A percentile compares a stretch with the other conserved stretches of the same genome.
phyloP scores from a whole-genome alignment of 352 stramenopile species.

The Pythium angustatum region DNA sequence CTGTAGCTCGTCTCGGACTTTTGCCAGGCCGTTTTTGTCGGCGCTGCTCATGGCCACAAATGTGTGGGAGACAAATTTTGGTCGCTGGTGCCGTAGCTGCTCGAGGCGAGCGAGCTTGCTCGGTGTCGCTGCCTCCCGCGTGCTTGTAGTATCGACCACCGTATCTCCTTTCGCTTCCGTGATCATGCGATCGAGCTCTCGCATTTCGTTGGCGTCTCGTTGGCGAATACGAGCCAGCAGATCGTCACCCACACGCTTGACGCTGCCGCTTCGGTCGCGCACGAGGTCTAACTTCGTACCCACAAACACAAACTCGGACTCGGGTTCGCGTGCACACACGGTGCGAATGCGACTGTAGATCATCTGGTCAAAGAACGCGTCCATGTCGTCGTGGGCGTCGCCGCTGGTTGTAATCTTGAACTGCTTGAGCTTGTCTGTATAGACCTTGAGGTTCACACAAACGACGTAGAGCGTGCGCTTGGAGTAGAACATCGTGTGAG shows the following conservation, averaged over 20 bases:
- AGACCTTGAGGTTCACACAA: slow-evolving; percentile 2
- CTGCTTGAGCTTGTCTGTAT: background rate
- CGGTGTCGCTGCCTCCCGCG: background rate
- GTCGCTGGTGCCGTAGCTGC: background rate
- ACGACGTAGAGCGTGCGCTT: background rate
- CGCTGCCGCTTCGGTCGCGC: background rate
- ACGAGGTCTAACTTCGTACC: slow-evolving; percentile 3
- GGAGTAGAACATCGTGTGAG: background rate
- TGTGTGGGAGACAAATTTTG: background rate
- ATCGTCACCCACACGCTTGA: background rate
- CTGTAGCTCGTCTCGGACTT: background rate
- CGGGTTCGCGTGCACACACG: background rate
- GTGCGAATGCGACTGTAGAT: background rate
- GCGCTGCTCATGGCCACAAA: slow-evolving; percentile 13
- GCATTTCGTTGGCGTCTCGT: background rate
- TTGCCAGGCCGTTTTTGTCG: background rate
- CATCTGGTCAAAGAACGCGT: slow-evolving; percentile 1
- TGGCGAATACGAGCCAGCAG: background rate
- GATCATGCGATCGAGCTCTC: background rate
- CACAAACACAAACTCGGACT: slow-evolving; percentile 14
- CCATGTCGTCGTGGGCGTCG: background rate
- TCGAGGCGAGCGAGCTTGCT: background rate
- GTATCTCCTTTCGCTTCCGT: no score
- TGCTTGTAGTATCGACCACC: no score
- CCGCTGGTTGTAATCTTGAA: background rate